A percentile compares a stretch with the other conserved stretches of the same genome.
Evolutionary conservation across 1,284 basidiomycete species (phyloP).

Genomic region (Moniliella sp.): DNA sequence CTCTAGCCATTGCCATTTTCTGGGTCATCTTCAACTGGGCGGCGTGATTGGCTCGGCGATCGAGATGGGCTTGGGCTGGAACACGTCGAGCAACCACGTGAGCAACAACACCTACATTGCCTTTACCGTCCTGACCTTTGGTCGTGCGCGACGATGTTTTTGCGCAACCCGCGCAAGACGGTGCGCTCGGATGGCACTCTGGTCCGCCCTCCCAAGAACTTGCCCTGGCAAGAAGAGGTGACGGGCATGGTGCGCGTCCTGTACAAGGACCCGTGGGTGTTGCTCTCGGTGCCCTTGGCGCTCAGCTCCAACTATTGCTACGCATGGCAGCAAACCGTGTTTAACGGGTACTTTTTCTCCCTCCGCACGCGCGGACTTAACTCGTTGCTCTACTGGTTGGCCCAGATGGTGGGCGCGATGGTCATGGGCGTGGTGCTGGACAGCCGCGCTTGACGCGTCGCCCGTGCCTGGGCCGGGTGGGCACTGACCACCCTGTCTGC

Average conservation of each 20-base stretch:
- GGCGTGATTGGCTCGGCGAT: conserved; percentile 50
- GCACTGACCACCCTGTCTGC: conserved; percentile 11
- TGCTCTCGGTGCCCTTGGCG: conserved; percentile 20
- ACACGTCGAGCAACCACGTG: conserved; percentile 10
- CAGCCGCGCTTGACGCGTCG: conserved; percentile 9
- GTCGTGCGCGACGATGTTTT: conserved; percentile 6
- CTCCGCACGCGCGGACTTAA: conserved; percentile 35
- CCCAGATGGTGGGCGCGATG: conserved; percentile 26
- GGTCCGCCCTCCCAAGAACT: conserved; percentile 13
- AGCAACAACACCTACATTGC: conserved; percentile 14
- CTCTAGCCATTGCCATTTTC: conserved; percentile 48
- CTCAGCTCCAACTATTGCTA: conserved; percentile 22
- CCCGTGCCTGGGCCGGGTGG: conserved; percentile 21
- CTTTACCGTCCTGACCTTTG: conserved; percentile 18
- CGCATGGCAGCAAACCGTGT: conserved; percentile 17
- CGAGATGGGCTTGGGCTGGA: conserved; percentile 36
- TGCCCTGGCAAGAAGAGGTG: conserved; percentile 14
- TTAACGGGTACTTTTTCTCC: conserved; percentile 8
- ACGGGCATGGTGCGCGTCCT: conserved; percentile 4
- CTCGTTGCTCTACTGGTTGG: conserved; percentile 35
- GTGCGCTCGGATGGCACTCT: conserved; percentile 14
- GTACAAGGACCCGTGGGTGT: conserved; percentile 13
- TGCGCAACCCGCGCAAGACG: conserved; percentile 14
- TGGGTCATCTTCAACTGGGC: conserved; percentile 49
- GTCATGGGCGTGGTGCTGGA: conserved; percentile 17